A percentile compares a stretch with the other conserved stretches of the same genome.
Evolutionary conservation across 805 yeast species (phyloP).

Genomic region (Candida stauntonica): DNA sequence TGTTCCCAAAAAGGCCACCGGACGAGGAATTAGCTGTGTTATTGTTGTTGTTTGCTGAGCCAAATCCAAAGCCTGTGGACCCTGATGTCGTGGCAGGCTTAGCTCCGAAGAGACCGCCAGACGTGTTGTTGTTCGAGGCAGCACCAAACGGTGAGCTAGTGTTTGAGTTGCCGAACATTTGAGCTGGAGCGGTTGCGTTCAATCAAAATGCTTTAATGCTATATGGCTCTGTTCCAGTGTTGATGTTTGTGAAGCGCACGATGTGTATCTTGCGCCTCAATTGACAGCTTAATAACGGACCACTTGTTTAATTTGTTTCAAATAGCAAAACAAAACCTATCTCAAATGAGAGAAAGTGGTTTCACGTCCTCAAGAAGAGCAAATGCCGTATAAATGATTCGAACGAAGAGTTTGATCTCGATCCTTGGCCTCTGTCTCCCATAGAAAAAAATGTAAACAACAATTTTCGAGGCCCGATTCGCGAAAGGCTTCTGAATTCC

Average conservation of each 20-base stretch:
- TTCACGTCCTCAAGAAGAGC: neutral
- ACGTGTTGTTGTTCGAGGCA: slow-evolving; percentile 1
- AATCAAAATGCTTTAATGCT: no score
- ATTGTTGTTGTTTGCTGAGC: slow-evolving; percentile 6
- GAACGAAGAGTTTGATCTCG: neutral
- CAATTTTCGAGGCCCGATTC: neutral
- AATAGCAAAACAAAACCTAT: no score
- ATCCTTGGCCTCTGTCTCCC: no score
- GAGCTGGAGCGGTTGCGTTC: neutral
- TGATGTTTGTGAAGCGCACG: no score
- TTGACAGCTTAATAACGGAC: neutral
- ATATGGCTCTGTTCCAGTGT: no score
- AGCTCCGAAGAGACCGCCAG: slow-evolving; percentile 13
- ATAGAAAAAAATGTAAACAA: neutral
- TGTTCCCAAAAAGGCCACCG: slow-evolving; percentile 15
- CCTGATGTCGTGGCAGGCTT: slow-evolving; percentile 5
- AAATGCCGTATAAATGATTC: neutral
- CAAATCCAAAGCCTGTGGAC: slow-evolving; percentile 9
- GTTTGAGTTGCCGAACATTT: slow-evolving; percentile 17
- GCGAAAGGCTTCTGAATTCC: slow-evolving; percentile 1
- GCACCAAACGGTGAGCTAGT: slow-evolving; percentile 18
- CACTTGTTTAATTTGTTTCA: neutral
- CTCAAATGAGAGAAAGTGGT: no score
- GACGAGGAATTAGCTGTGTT: slow-evolving; percentile 5
- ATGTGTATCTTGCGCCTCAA: neutral